A percentile compares a stretch with the other conserved stretches of the same genome.
These are phyloP conservation scores for Bipolaris bicolor DNA, from an alignment of 2,329 filamentous ascomycete species.

Conservation along the genomic window DNA sequence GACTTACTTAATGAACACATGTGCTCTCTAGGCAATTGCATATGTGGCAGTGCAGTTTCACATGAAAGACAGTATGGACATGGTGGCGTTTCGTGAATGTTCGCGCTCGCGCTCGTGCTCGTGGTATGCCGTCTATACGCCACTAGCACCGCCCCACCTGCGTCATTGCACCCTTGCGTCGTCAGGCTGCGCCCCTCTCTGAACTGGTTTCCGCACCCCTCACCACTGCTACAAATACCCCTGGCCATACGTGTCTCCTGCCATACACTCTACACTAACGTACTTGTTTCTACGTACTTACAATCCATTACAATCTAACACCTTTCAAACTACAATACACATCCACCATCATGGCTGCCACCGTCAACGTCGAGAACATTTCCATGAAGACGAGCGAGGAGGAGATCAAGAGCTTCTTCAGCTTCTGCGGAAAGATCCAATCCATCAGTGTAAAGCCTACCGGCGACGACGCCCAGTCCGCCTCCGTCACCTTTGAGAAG, in stretches of 20 bases:
- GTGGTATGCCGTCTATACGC: slow-evolving; percentile 16
- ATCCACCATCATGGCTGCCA: slow-evolving; percentile 59
- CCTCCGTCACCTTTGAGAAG: slow-evolving; percentile 96
- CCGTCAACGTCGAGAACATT: slow-evolving; percentile 91
- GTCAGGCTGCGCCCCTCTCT: slow-evolving; percentile 23
- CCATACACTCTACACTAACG: slow-evolving; percentile 1
- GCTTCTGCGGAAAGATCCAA: slow-evolving; percentile 92
- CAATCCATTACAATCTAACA: neutral
- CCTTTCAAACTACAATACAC: neutral
- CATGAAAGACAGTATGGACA: slow-evolving; percentile 8
- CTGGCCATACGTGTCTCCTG: slow-evolving; percentile 5
- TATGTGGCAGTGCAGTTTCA: slow-evolving; percentile 9
- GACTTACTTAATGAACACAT: no score
- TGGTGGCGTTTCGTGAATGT: slow-evolving; percentile 27
- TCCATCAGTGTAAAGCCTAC: slow-evolving; percentile 75
- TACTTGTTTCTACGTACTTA: neutral
- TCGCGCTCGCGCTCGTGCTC: slow-evolving; percentile 14
- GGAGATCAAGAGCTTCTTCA: slow-evolving; percentile 96
- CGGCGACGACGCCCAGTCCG: slow-evolving; percentile 72
- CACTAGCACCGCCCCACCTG: slow-evolving; percentile 30
- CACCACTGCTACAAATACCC: slow-evolving; percentile 23
- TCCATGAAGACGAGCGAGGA: slow-evolving; percentile 80
- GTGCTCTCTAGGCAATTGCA: neutral
- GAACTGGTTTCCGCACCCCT: slow-evolving; percentile 18
- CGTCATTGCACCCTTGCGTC: slow-evolving; percentile 24